Evolutionary conservation across 352 stramenopile genomes (phyloP).

Genomic region (Globisporangium iwayamae): DNA sequence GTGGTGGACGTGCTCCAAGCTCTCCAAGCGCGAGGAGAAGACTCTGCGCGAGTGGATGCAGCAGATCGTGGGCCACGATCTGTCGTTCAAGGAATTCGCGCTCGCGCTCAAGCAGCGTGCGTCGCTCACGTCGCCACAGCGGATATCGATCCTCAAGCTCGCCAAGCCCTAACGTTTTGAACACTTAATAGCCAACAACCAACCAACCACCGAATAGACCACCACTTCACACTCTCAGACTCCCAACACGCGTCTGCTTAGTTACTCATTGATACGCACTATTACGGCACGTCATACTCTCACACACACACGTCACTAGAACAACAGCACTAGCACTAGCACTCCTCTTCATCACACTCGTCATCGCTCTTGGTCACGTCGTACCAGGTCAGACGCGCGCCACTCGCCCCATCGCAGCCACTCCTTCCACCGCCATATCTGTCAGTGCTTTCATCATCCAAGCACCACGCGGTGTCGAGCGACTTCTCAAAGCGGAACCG

Average conservation of each 20-base stretch:
- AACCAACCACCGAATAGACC: neutral
- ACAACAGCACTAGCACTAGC: neutral
- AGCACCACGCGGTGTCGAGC: slow-evolving; percentile 27
- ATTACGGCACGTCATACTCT: neutral
- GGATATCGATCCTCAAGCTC: slow-evolving; percentile 35
- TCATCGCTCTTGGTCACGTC: slow-evolving; percentile 10
- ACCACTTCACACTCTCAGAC: neutral
- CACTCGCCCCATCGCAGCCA: neutral
- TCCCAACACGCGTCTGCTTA: no score
- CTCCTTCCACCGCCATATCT: neutral
- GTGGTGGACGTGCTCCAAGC: slow-evolving; percentile 10
- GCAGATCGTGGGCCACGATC: slow-evolving; percentile 40
- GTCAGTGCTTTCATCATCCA: neutral
- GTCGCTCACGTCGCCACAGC: slow-evolving; percentile 41
- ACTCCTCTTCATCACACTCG: neutral
- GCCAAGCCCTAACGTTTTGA: neutral
- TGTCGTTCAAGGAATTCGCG: slow-evolving; percentile 56
- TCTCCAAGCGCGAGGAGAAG: slow-evolving; percentile 38
- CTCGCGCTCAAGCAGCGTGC: slow-evolving; percentile 54
- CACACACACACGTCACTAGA: neutral
- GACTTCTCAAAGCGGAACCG: slow-evolving; percentile 24
- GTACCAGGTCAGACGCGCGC: slow-evolving; percentile 2
- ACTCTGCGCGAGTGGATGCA: slow-evolving; percentile 45
- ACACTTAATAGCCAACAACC: neutral
- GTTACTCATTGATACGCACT: no score